Conservation (phyloP, 352 stramenopile genomes). For the Peronosclerospora sorghi region DNA sequence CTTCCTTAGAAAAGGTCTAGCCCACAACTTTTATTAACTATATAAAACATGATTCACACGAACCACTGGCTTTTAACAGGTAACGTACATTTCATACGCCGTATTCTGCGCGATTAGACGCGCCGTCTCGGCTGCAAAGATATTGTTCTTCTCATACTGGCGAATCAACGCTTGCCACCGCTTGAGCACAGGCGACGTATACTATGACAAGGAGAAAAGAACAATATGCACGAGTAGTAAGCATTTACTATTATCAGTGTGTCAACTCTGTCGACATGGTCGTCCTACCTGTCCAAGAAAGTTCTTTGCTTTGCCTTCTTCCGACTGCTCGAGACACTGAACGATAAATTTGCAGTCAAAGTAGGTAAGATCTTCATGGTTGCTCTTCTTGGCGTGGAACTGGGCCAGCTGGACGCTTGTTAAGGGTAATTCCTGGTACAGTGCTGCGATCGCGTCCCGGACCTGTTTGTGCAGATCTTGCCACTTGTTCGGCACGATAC, state of each 20-base stretch:
- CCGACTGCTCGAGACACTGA: slow-evolving; percentile 42
- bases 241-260: too few species aligned
- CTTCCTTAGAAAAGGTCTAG: slow-evolving; percentile 65
- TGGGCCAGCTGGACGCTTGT: slow-evolving; percentile 33
- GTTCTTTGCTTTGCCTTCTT: slow-evolving; percentile 51
- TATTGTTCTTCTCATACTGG: slow-evolving; percentile 71
- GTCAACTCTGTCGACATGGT: neutral
- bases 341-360: slow-evolving; percentile 71
- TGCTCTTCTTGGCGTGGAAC: slow-evolving; percentile 34
- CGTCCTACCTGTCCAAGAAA: slow-evolving; percentile 57
- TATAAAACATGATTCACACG: too few species aligned
- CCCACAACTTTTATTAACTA: slow-evolving; percentile 1
- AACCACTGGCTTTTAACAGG: neutral
- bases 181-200: slow-evolving; percentile 65
- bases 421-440: slow-evolving; percentile 40
- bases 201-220: slow-evolving; percentile 17
- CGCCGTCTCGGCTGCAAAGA: slow-evolving; percentile 62
- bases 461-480: slow-evolving; percentile 54
- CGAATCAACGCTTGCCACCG: slow-evolving; percentile 53
- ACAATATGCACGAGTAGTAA: neutral
- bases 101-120: slow-evolving; percentile 68
- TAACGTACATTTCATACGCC: slow-evolving; percentile 59
- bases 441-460: slow-evolving; percentile 38
- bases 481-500: slow-evolving; percentile 64
- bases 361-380: slow-evolving; percentile 51